Base-by-base conservation (phyloP, 108 stramenopile genomes). In the Poteriospumella lacustris region DNA sequence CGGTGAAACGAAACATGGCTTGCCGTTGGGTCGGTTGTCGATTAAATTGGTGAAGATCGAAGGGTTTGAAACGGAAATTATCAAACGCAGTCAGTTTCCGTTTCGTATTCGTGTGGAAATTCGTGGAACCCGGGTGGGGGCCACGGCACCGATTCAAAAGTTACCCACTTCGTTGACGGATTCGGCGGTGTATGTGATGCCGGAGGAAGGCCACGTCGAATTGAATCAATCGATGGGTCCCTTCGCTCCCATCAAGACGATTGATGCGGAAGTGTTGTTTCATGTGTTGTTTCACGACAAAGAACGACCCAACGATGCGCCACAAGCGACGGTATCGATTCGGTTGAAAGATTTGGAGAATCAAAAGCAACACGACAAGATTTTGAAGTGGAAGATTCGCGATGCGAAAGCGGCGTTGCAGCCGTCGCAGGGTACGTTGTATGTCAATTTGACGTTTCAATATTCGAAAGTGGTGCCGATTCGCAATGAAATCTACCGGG, bases 391-490 rank as follows among this genome's bases (percentile, higher is more conserved):
- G 34, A 80, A 38, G 41, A 12, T 64, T 64, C 62, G 62, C 36
- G 36, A 26, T 15, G 9, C 44, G 44, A 15, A 47, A 5, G 44
- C 9, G 44, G 9, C 5, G 9, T 47, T 47, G 9, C 44, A 47
- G 44, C 5, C 44, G 15, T 9, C 15, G 15, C 9, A 64, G 31
- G 62, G 15, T 26, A 9, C 26, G 36, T 26, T 64, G 9, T 38
- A 19, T 12, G 31, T 64, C 31, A 3, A 26, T 3, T 64, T 68
- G 42, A 78, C 77, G 67, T 80, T 80, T 43, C 77, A 69, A 68
- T 80, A 80, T 68, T 78, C 76, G 39, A 80, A 80, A 68, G 52
- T 80, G 12, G 80, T 80, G 43, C 80, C 80, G 0, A 70, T 80
- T 9, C 33, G 42, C 39, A 78, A 78, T 68, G 52, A 77, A 29